These are phyloP conservation scores for Diplodia seriata DNA, from an alignment of 2,329 filamentous ascomycete species.

Conservation along the genomic window DNA sequence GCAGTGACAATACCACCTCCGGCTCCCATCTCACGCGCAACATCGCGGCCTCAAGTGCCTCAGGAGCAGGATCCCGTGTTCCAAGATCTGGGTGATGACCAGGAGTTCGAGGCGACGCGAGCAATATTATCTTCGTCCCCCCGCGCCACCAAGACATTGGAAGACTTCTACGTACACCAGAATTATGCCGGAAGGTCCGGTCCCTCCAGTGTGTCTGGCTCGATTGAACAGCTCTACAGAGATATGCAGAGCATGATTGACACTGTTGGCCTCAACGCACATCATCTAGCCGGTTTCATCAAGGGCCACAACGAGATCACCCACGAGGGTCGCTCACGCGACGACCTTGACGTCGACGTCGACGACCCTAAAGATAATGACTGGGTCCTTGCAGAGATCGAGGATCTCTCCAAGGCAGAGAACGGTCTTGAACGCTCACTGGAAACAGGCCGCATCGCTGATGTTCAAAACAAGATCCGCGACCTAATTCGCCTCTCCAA, in stretches of 20 bases:
- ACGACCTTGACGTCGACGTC: slow-evolving; percentile 65
- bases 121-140: slow-evolving; percentile 16
- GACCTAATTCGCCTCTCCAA: slow-evolving; percentile 71
- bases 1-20: slow-evolving; percentile 44
- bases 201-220: slow-evolving; percentile 53
- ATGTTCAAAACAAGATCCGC: slow-evolving; percentile 72
- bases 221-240: slow-evolving; percentile 66
- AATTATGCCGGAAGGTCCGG: slow-evolving; percentile 51
- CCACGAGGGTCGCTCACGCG: slow-evolving; percentile 63
- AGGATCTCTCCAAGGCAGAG: slow-evolving; percentile 68
- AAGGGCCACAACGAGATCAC: slow-evolving; percentile 65
- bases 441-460: slow-evolving; percentile 70
- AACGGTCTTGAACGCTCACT: slow-evolving; percentile 69
- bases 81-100: slow-evolving; percentile 57
- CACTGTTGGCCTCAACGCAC: slow-evolving; percentile 84
- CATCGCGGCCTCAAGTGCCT: slow-evolving; percentile 41
- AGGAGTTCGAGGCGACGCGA: slow-evolving; percentile 57
- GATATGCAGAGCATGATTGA: slow-evolving; percentile 96
- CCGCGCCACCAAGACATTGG: slow-evolving; percentile 12
- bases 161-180: slow-evolving; percentile 67
- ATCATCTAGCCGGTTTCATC: slow-evolving; percentile 67
- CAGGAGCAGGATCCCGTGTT: slow-evolving; percentile 48
- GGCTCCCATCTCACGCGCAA: slow-evolving; percentile 39
- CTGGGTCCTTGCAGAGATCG: slow-evolving; percentile 79
- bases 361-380: slow-evolving; percentile 61